phyloP scores from a whole-genome alignment of 2,329 filamentous ascomycete genomes.

The Ceratocystis colombiana region DNA sequence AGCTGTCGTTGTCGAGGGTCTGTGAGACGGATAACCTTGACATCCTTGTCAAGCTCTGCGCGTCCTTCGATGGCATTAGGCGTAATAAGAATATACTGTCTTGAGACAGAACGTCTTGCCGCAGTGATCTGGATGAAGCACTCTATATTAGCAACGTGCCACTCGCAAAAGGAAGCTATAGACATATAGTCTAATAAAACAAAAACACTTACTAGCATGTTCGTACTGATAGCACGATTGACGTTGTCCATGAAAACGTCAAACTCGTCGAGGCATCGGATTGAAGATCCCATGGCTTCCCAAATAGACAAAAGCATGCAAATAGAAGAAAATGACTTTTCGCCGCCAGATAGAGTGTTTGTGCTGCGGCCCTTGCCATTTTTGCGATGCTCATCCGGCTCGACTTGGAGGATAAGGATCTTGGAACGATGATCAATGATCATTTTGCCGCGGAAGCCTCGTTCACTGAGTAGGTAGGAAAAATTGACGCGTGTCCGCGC shows the following conservation, averaged over 20 bases:
- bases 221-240: slow-evolving; percentile 84
- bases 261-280: slow-evolving; percentile 93
- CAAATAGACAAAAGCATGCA: slow-evolving; percentile 86
- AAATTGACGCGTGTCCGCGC: slow-evolving; percentile 79
- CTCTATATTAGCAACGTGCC: slow-evolving; percentile 8
- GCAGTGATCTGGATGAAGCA: slow-evolving; percentile 38
- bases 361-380: slow-evolving; percentile 66
- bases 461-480: slow-evolving; percentile 76
- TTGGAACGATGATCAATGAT: slow-evolving; percentile 66
- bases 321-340: slow-evolving; percentile 96
- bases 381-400: slow-evolving; percentile 58
- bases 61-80: slow-evolving; percentile 68
- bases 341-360: slow-evolving; percentile 86
- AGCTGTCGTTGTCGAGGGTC: slow-evolving; percentile 47
- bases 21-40: slow-evolving; percentile 61
- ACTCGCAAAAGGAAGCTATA: not conserved
- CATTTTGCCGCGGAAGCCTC: slow-evolving; percentile 76
- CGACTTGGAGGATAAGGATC: slow-evolving; percentile 65
- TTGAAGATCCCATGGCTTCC: slow-evolving; percentile 95
- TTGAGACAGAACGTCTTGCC: slow-evolving; percentile 73
- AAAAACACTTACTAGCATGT: slow-evolving; percentile 64
- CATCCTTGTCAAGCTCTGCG: slow-evolving; percentile 52
- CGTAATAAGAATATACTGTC: slow-evolving; percentile 93
- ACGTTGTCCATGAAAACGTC: slow-evolving; percentile 99
- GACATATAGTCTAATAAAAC: not conserved